Percentiles rank a stretch among this genome's conserved stretches.
phyloP scores from a whole-genome alignment of 2,329 filamentous ascomycete genomes.

The Fusarium drepaniforme region DNA sequence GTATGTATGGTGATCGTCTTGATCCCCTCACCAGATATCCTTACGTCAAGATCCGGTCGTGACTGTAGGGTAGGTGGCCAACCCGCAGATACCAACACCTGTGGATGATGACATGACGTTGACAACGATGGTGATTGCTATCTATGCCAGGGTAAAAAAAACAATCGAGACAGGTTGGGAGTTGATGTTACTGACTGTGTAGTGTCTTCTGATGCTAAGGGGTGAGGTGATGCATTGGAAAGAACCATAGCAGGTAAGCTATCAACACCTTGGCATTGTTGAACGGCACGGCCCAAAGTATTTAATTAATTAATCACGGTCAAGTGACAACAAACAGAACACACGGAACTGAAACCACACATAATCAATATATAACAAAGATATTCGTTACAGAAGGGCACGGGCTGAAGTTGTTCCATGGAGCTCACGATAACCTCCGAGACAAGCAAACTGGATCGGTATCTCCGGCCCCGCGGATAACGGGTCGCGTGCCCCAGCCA shows the following conservation, averaged over 20 bases:
- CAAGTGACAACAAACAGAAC: background rate
- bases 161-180: too few species aligned
- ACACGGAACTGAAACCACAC: background rate
- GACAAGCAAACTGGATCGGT: conserved; percentile 9
- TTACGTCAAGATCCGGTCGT: fast-evolving
- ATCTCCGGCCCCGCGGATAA: conserved; percentile 21
- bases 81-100: background rate
- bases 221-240: background rate
- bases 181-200: too few species aligned
- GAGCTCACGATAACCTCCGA: background rate
- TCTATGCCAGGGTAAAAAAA: background rate
- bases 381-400: background rate
- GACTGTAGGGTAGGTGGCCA: background rate
- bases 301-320: too few species aligned
- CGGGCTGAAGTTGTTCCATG: background rate
- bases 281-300: too few species aligned
- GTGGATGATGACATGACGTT: background rate
- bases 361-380: background rate
- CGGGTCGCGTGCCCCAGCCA: conserved; percentile 27
- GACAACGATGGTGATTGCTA: background rate
- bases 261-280: too few species aligned
- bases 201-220: background rate
- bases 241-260: background rate
- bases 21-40: background rate
- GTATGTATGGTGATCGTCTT: background rate